Evolutionary conservation across 805 yeast species (phyloP), one percentile per base, ranked within the genome.

Genomic region (Wickerhamomyces ciferrii): DNA sequence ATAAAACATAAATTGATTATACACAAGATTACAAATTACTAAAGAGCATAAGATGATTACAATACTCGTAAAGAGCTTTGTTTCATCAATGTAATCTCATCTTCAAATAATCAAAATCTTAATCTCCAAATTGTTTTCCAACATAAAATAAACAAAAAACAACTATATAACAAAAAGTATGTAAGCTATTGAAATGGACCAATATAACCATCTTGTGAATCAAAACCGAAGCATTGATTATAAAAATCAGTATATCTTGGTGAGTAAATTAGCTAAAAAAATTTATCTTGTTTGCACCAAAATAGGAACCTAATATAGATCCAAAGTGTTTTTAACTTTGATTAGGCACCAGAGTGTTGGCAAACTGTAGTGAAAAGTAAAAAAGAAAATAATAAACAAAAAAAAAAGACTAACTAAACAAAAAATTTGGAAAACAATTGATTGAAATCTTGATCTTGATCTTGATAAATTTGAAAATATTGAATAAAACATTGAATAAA

Each of bases 291-390:
- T 84, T 87, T 84, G 90, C 90, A 71, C 84, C 80, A 81, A 83
- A 87, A 87, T 86, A 84, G 95, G 91, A 83, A 78, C 83, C 78
- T 76, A 76, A 76, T 80, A 84, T 69, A 65, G 82, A 53, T 54
- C 53, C 42, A 52, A 39, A 39, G 40, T 19, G 24, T 25, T 18
- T 35, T 17, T 40, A 32, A 38, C 31, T 18, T 47, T 46, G 62
- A 80, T 76, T 72, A 73, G 78, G 83, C 84, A 81, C 90, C 94
- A 84, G 94, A 85, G 92, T 87, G 95, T 86, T 80, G 84, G 88
- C 91, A 86, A 87, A 83, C 88, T 69, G 61, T 29, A 24, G 34
- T 45, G 52, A 53, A 48, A 44, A 43, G 11, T 38, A 43, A n/a
- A 38, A 31, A 19, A 38, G 19, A 15, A 15, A 32, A 32, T 5